Base-by-base conservation (phyloP, 2,329 filamentous ascomycete genomes). In the Calonectria naviculata region DNA sequence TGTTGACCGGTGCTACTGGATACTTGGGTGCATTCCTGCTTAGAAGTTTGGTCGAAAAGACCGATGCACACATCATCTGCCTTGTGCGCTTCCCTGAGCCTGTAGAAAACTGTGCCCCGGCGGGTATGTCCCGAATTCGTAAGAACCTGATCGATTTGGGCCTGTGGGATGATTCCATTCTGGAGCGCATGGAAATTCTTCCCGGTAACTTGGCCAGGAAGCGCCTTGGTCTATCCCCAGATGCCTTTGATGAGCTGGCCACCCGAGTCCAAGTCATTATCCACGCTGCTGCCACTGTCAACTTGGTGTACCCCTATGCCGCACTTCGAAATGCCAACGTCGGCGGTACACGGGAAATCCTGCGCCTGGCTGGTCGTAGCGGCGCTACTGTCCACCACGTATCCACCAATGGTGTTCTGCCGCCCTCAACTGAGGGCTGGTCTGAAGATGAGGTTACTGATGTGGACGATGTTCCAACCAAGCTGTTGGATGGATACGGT, bases 291-390 rank as follows among this genome's bases (percentile, higher is more conserved):
- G 94, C 94, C 6, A 93, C 92, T 0, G 94, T 96, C 78, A 95
- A 95, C 79, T 85, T 96, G 60, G 93, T 96, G 0, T 95, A 96
- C 75, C 93, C 94, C 0, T 95, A 95, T 75, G 94, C 93, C 47
- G 92, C 93, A 0, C 85, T 96, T 74, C 89, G 93, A 65, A 90
- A 88, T 62, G 90, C 93, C 68, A 96, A 96, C 75, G 92, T 96
- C 3, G 90, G 90, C n/a, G 94, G 94, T n/a, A 95, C 93, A 0
- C 86, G 89, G 47, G 93, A 95, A 79, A 89, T 95, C 44, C 82
- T 96, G 63, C 92, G 93, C 49, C 85, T 96, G 29, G 93, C 93
- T 0, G 88, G 89, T 68, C 87, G 88, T 42, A 89, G 87, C 28
- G 91, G 91, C 15, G 93, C 93, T 1, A 95, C 93, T 0, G 87